Base-by-base conservation (phyloP, 2,329 filamentous ascomycete species). In the Fusarium burgessii region DNA sequence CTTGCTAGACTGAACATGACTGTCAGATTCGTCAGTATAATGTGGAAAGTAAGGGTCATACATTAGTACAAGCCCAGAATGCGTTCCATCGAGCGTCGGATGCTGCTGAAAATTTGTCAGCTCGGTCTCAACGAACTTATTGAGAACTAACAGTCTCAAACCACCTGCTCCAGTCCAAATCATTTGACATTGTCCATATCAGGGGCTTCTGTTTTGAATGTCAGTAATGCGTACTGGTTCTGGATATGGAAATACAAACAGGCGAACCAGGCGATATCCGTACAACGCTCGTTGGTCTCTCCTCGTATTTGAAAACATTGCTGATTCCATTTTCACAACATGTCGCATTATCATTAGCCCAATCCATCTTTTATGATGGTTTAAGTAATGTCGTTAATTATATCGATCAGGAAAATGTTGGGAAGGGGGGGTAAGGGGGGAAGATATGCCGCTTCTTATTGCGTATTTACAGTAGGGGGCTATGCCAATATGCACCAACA, bases 61-160 rank as follows among this genome's bases (percentile, higher is more conserved):
- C 64, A 67, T 54, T 6, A 67, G 33, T 17, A 65, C 45, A 1
- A 65, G 23, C 7, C 64, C 64, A 4, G 60, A 57, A 1, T 49
- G 33, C 0, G 35, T 35, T 15, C 50, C 61, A 10, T 67, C 45
- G 3, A 65, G 43, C 5, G n/a, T 25, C 3, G 55, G 64, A 18
- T 61, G 29, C 6, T 65, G 33, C 61, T 65, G 3, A 1, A 17
- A 1, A 11, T 18, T 17, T 45, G 23, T 49, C 3, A 52, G 8
- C 9, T 1, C 8, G 23, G 20, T 6, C 1, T 2, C 3, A 9
- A 7, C 13, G 6, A 20, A 13, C 8, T 1, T 7, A 2, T 6
- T 8, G 20, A 8, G 15, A n/a, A 51, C 49, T 14, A 9, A 68
- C 65, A 5, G 8, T 56, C 3, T 33, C 14, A 8, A 65, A 65